Conservation (phyloP, 805 yeast genomes). For the Saccharomycopsis sp. region DNA sequence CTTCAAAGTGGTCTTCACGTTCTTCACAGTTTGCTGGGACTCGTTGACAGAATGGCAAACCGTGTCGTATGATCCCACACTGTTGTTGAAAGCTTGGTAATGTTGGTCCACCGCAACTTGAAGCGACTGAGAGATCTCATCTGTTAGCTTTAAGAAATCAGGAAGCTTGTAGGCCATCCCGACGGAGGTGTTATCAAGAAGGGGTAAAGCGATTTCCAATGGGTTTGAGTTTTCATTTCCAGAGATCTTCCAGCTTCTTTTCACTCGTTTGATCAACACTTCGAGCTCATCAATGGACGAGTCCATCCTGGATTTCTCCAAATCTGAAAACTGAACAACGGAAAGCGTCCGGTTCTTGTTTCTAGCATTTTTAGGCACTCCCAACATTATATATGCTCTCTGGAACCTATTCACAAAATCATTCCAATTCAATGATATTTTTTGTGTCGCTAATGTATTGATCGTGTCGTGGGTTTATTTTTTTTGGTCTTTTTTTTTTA, state of each 20-base stretch:
- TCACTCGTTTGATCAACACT: constrained; percentile 25
- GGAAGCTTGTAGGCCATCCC: constrained; percentile 70
- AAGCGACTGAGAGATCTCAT: constrained; percentile 47
- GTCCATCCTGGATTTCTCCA: constrained; percentile 20
- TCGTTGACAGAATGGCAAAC: constrained; percentile 55
- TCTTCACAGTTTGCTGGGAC: constrained; percentile 49
- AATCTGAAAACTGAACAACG: constrained; percentile 19
- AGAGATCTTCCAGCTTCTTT: constrained; percentile 41
- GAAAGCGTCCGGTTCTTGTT: constrained; percentile 16
- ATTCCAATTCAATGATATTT: too few relatives aligned
- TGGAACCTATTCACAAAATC: too few relatives aligned
- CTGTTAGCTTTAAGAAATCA: constrained; percentile 57
- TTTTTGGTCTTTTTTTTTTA: too few relatives aligned
- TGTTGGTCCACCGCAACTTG: constrained; percentile 70
- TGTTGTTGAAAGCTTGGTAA: constrained; percentile 74
- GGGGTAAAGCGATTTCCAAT: constrained; percentile 71
- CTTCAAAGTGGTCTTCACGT: constrained; percentile 40
- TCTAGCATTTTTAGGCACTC: constrained; percentile 4
- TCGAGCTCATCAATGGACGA: constrained; percentile 16
- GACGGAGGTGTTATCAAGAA: constrained; percentile 82
- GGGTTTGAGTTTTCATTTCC: constrained; percentile 54
- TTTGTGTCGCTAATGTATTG: too few relatives aligned
- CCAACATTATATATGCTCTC: too few relatives aligned
- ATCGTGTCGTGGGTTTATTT: too few relatives aligned
- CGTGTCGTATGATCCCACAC: constrained; percentile 75